Evolutionary conservation across 2,329 filamentous ascomycete genomes (phyloP).

Genomic region (Aspergillus sp.): DNA sequence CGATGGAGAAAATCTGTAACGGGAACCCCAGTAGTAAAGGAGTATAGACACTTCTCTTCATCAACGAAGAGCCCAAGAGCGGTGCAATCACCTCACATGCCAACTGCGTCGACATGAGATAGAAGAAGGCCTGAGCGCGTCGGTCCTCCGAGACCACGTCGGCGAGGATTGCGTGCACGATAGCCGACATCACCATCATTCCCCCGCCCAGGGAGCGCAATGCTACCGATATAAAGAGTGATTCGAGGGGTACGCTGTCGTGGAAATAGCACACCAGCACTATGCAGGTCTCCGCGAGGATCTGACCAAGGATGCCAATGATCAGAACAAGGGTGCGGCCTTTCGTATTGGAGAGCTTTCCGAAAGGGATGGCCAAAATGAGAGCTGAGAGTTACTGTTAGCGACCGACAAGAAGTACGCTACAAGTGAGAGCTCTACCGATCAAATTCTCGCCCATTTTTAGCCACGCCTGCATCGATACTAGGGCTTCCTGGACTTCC

Average conservation of each 20-base stretch:
- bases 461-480: neutral
- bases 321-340: neutral
- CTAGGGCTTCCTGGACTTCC: neutral
- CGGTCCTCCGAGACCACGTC: neutral
- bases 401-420: too few relatives aligned
- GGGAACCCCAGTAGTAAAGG: neutral
- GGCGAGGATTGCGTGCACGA: neutral
- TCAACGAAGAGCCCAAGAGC: neutral
- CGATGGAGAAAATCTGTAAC: neutral
- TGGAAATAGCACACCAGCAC: neutral
- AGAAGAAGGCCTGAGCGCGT: neutral
- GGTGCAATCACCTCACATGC: neutral
- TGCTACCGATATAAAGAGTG: neutral
- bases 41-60: neutral
- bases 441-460: neutral
- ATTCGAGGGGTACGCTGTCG: neutral
- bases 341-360: neutral
- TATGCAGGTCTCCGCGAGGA: neutral
- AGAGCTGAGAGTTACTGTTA: neutral
- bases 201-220: neutral
- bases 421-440: neutral
- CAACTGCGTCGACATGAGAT: neutral
- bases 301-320: neutral
- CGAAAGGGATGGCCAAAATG: neutral
- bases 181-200: neutral